Evolutionary conservation across 1,284 basidiomycete species (phyloP).

Genomic region (Ganoderma meredithae): DNA sequence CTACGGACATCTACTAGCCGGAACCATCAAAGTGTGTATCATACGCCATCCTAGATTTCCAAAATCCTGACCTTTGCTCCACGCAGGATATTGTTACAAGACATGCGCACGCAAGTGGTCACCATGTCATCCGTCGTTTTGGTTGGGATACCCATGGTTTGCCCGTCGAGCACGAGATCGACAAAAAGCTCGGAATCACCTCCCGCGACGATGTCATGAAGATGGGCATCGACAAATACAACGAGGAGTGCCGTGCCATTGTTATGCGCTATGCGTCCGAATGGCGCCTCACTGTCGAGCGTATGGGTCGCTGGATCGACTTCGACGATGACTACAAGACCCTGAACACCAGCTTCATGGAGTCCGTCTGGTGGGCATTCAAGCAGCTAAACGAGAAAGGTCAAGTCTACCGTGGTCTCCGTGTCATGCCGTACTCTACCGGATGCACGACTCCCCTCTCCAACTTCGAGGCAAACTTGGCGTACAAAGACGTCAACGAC

Average conservation of each 20-base stretch:
- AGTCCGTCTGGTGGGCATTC: slow-evolving; percentile 99
- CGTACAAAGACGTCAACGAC: slow-evolving; percentile 95
- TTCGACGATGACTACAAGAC: slow-evolving; percentile 99
- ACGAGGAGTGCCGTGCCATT: slow-evolving; percentile 95
- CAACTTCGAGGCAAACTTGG: slow-evolving; percentile 96
- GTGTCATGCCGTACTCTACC: slow-evolving; percentile 99
- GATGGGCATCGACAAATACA: slow-evolving; percentile 98
- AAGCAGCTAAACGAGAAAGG: slow-evolving; percentile 90
- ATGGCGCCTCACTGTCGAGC: slow-evolving; percentile 95
- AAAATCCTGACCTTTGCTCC: not conserved
- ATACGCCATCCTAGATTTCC: not conserved
- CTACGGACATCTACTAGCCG: slow-evolving; percentile 91
- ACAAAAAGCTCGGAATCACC: slow-evolving; percentile 94
- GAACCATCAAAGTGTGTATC: slow-evolving; percentile 90
- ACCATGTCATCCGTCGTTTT: slow-evolving; percentile 94
- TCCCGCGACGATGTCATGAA: slow-evolving; percentile 93
- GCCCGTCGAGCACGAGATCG: slow-evolving; percentile 99
- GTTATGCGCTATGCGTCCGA: slow-evolving; percentile 98
- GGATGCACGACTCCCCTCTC: slow-evolving; percentile 96
- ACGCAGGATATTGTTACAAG: slow-evolving; percentile 93
- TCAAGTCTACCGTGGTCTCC: slow-evolving; percentile 93
- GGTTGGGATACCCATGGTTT: slow-evolving; percentile 99
- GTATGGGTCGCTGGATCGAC: slow-evolving; percentile 99
- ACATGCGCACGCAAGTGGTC: slow-evolving; percentile 93
- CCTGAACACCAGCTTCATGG: slow-evolving; percentile 94